Evolutionary conservation across 495 filamentous ascomycete genomes (phyloP), one percentile per base, ranked within the genome.

Genomic region (Aspergillus cristatus): DNA sequence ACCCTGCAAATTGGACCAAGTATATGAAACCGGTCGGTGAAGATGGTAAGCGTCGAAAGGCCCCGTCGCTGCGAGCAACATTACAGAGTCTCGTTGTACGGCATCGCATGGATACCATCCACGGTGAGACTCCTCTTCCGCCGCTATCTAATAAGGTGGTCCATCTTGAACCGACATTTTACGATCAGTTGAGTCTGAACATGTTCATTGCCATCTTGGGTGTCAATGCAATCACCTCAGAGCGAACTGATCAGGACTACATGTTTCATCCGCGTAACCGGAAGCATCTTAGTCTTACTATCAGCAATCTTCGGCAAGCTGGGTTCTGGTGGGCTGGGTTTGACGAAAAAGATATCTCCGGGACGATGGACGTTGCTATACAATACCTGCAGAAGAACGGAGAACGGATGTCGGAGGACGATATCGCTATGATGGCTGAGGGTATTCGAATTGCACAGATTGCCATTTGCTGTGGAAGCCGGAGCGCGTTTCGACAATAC

Each of bases 251-350:
- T 47, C 65, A 70, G 20, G 90, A 97, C 51, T 97, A 94, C 49
- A 81, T 97, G 50, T 95, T 94, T 47, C 79, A 94, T 38, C 70
- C 76, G 0, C 73, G 70, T 6, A 89, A 86, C 49, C 57, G 72
- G 16, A 78, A 74, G 28, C 61, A 69, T 34, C 63, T 95, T 0
- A 61, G 73, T 31, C 61, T 74, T 18, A 65, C 90, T 1, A 79
- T 90, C 11, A 71, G 68, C 35, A 95, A 97, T 52, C 62, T 97
- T 20, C 71, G 84, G 16, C 83, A 93, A 50, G 79, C 85, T n/a
- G 82, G 82, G 28, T 94, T 95, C 50, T 91, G 87, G 63, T 94
- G 89, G 70, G 80, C 81, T 7, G 86, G 88, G 25, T 86, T 83
- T 41, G 76, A 78, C 0, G 75, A 78, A 0, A 64, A 67, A 10